phyloP scores from a whole-genome alignment of 352 stramenopile genomes.

The Globisporangium polare region DNA sequence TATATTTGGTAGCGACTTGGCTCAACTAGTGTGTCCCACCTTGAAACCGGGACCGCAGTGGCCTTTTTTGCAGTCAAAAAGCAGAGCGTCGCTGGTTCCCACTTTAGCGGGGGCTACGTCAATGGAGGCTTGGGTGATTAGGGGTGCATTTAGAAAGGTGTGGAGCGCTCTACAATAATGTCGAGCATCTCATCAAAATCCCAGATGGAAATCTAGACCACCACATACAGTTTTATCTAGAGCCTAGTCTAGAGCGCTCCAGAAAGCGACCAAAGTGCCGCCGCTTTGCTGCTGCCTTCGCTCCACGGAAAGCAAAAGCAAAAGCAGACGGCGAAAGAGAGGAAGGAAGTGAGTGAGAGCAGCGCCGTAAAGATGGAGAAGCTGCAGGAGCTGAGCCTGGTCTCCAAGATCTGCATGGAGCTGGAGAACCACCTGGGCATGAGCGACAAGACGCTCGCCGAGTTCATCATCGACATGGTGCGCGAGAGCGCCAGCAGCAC shows the following conservation, averaged over 20 bases:
- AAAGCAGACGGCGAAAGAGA: conserved; percentile 2
- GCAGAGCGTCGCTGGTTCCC: no score
- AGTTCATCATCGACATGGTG: conserved; percentile 94
- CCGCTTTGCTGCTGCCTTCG: not conserved
- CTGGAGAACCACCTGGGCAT: conserved; percentile 93
- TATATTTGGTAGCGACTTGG: not conserved
- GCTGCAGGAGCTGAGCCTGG: conserved; percentile 83
- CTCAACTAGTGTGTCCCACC: not conserved
- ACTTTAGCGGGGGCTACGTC: no score
- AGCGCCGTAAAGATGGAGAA: conserved; percentile 59
- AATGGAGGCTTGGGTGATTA: not conserved
- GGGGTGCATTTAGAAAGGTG: conserved; percentile 10
- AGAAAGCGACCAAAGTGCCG: not conserved
- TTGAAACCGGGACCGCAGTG: not conserved
- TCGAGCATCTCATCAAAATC: no score
- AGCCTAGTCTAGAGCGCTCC: not conserved
- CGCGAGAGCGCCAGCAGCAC: conserved; percentile 63
- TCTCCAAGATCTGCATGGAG: conserved; percentile 88
- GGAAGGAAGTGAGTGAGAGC: not conserved
- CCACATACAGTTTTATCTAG: not conserved
- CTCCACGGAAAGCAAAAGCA: not conserved
- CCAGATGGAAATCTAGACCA: no score
- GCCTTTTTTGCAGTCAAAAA: no score
- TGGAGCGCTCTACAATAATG: not conserved
- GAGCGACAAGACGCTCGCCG: conserved; percentile 95